A percentile compares a stretch with the other conserved stretches of the same genome.
Conservation (phyloP, 768 basidiomycete genomes). For the Phanerochaete carnosa region DNA sequence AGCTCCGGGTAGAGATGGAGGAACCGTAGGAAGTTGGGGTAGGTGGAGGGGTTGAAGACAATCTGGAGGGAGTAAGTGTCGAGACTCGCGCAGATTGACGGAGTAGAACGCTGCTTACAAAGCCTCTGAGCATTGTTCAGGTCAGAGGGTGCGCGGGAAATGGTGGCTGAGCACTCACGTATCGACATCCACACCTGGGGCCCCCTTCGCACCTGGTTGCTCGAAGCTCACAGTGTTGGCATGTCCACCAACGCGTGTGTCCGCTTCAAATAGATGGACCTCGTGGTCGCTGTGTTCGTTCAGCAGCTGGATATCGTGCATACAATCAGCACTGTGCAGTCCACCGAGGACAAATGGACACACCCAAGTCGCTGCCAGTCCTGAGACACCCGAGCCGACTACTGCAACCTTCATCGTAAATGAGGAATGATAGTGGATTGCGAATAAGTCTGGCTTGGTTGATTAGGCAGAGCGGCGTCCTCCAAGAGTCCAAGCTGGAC, state of each 20-base stretch:
- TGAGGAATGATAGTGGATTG: neutral
- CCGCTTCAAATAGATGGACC: constrained; percentile 73
- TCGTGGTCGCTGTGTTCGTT: constrained; percentile 74
- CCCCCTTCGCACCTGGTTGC: constrained; percentile 31
- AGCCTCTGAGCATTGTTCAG: constrained; percentile 39
- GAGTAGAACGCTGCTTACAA: constrained; percentile 37
- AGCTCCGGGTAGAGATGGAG: constrained; percentile 46
- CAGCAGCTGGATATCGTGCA: constrained; percentile 41
- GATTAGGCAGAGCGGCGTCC: neutral
- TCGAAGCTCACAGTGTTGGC: constrained; percentile 67
- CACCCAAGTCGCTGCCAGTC: constrained; percentile 77
- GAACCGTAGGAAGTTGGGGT: constrained; percentile 78
- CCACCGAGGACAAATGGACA: constrained; percentile 12
- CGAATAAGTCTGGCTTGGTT: neutral
- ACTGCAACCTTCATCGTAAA: constrained; percentile 50
- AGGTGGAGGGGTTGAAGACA: constrained; percentile 73
- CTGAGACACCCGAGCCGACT: constrained; percentile 75
- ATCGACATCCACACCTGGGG: constrained; percentile 51
- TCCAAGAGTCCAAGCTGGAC: neutral
- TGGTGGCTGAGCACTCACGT: constrained; percentile 46
- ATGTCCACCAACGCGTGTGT: constrained; percentile 67
- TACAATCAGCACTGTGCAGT: neutral
- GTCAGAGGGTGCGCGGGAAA: neutral
- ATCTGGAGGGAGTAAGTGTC: constrained; percentile 42
- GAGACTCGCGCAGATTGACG: neutral